Conservation (phyloP, 2,329 filamentous ascomycete genomes). For the Juglanconis sp. region DNA sequence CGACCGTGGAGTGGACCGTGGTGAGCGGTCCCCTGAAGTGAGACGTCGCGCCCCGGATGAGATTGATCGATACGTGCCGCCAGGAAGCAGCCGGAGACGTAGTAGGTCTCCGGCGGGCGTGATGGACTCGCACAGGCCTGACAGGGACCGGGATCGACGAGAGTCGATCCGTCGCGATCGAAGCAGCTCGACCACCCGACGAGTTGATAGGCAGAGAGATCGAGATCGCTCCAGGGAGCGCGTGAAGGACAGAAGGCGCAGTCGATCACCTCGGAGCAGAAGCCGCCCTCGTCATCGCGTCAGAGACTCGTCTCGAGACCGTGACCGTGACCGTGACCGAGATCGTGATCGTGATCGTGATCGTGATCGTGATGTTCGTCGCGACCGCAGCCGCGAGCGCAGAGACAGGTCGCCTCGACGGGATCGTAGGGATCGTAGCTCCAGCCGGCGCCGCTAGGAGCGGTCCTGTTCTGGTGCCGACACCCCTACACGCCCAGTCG, state of each 20-base stretch:
- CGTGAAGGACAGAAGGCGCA: constrained; percentile 19
- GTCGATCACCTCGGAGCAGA: constrained; percentile 25
- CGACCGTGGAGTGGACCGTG: constrained; percentile 16
- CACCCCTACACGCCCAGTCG: neutral
- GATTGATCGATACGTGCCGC: constrained; percentile 46
- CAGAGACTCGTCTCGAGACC: constrained; percentile 27
- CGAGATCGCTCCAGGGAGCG: constrained; percentile 15
- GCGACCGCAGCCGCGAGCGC: constrained; percentile 22
- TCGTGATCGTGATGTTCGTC: constrained; percentile 29
- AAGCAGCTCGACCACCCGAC: neutral
- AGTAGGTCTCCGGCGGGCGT: constrained; percentile 20
- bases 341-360: constrained; percentile 29
- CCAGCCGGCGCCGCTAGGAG: constrained; percentile 18
- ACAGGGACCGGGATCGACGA: constrained; percentile 21
- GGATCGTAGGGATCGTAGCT: constrained; percentile 16
- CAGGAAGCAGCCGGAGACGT: constrained; percentile 35
- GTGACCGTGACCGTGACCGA: constrained; percentile 29
- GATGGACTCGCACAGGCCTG: constrained; percentile 19
- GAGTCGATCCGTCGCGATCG: constrained; percentile 21
- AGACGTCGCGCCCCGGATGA: constrained; percentile 38
- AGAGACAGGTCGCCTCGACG: constrained; percentile 10
- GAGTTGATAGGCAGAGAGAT: constrained; percentile 10
- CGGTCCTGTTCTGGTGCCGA: neutral
- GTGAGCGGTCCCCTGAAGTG: constrained; percentile 35
- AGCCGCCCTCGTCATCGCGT: constrained; percentile 30